A percentile compares a stretch with the other conserved stretches of the same genome.
Conservation (phyloP, 164 flowering plant genomes). For the Annona cherimola region DNA sequence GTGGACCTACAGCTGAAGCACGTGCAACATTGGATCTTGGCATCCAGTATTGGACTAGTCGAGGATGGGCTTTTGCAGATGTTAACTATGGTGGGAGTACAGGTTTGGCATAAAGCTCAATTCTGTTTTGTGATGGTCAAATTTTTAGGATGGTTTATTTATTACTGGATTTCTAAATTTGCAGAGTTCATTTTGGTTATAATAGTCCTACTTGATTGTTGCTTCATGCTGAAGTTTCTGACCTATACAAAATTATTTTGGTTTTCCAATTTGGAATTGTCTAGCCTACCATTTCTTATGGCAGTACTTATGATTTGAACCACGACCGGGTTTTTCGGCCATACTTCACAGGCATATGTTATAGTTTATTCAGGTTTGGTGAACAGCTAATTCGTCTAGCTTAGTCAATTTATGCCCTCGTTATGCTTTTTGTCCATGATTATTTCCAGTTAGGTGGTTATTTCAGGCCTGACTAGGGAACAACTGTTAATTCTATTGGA, state of each 20-base stretch:
- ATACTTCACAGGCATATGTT: neutral
- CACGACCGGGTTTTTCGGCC: too few relatives aligned
- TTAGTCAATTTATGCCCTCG: neutral
- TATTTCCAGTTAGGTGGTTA: neutral
- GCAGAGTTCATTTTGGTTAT: neutral
- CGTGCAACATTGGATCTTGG: constrained; percentile 70
- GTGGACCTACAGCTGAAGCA: constrained; percentile 90
- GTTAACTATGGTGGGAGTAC: constrained; percentile 99
- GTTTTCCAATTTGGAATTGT: neutral
- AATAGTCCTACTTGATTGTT: neutral
- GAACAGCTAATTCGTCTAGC: neutral
- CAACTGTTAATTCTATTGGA: neutral
- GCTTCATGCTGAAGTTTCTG: too few relatives aligned
- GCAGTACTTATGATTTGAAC: neutral
- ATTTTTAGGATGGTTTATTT: neutral
- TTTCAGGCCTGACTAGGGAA: neutral
- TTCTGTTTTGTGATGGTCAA: neutral
- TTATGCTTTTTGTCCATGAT: neutral
- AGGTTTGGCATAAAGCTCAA: constrained; percentile 44
- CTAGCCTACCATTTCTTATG: neutral
- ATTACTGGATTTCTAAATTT: neutral
- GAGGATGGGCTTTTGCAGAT: constrained; percentile 98
- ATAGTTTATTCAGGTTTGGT: neutral
- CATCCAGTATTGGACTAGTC: constrained; percentile 96
- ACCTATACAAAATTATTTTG: neutral